These are phyloP conservation scores for Xerocomus brunneocitrinus DNA, from an alignment of 768 basidiomycete species.

Conservation along the genomic window DNA sequence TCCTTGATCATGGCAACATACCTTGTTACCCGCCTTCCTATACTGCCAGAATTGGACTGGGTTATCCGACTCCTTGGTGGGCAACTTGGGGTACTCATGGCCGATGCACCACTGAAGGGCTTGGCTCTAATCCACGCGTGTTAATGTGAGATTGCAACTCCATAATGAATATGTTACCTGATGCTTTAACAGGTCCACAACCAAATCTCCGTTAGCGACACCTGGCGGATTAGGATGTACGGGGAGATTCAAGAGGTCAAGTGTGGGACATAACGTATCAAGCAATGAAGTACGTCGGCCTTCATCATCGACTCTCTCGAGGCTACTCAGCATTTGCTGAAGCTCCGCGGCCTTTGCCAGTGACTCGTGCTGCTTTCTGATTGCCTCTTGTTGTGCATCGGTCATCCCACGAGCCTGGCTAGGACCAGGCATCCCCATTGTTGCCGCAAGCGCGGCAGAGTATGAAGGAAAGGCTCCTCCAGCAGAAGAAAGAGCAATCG, in stretches of 20 bases:
- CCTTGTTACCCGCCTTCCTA: conserved; percentile 52
- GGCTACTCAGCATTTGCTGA: conserved; percentile 51
- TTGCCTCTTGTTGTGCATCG: conserved; percentile 34
- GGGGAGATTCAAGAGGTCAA: conserved; percentile 72
- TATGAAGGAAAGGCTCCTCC: conserved; percentile 11
- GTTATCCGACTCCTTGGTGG: conserved; percentile 57
- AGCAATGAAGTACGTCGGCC: conserved; percentile 64
- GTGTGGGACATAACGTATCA: conserved; percentile 60
- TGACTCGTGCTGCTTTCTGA: conserved; percentile 37
- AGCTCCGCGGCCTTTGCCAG: conserved; percentile 63
- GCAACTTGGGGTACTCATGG: conserved; percentile 73
- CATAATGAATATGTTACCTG: conserved; percentile 45
- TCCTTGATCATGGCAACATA: conserved; percentile 21
- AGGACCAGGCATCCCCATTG: conserved; percentile 16
- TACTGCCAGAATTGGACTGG: conserved; percentile 91
- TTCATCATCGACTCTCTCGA: conserved; percentile 80
- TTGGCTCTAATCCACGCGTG: conserved; percentile 51
- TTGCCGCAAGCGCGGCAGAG: conserved; percentile 14
- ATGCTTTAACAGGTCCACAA: conserved; percentile 74
- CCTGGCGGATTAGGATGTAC: conserved; percentile 70
- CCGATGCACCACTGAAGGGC: conserved; percentile 83
- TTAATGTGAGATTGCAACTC: not conserved
- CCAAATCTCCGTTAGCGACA: conserved; percentile 56
- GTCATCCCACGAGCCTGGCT: conserved; percentile 19
- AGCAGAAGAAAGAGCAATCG: conserved; percentile 8